Conservation (phyloP, 139 green algal genomes). For the Auxenochlorella protothecoides region DNA sequence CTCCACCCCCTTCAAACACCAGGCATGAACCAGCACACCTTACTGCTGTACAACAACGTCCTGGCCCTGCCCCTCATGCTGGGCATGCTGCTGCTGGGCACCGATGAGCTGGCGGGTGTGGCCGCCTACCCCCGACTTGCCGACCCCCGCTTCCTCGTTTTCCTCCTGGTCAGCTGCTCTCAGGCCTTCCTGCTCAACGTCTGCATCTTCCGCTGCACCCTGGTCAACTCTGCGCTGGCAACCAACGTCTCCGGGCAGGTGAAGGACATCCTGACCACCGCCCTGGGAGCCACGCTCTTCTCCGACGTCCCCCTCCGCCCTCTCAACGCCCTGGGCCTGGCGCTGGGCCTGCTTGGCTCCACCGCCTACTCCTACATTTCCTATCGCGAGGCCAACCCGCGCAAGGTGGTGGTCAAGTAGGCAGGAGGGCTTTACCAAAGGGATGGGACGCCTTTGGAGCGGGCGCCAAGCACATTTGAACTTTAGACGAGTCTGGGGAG, state of each 20-base stretch:
- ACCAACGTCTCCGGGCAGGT: slow-evolving; percentile 47
- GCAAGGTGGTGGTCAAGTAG: too few species aligned
- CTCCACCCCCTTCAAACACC: background rate
- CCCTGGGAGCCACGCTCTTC: slow-evolving; percentile 40
- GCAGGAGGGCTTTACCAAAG: too few species aligned
- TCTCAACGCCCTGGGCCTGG: slow-evolving; percentile 11
- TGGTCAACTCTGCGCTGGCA: slow-evolving; percentile 36
- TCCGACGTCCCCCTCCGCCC: slow-evolving; percentile 6
- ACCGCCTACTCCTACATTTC: slow-evolving; percentile 5
- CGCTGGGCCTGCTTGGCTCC: slow-evolving; percentile 10
- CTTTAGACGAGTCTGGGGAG: too few species aligned
- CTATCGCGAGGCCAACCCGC: slow-evolving; percentile 4
- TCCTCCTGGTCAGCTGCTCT: slow-evolving; percentile 30
- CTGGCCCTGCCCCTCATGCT: slow-evolving; percentile 40
- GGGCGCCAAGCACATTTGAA: too few species aligned
- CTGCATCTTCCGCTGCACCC: slow-evolving; percentile 49
- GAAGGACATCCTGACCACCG: slow-evolving; percentile 45
- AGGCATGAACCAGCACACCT: slow-evolving; percentile 27
- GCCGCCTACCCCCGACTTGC: slow-evolving; percentile 14
- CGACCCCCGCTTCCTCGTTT: slow-evolving; percentile 26
- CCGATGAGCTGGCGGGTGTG: slow-evolving; percentile 25
- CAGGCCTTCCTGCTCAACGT: slow-evolving; percentile 50
- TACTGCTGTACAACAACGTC: slow-evolving; percentile 48
- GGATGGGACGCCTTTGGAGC: too few species aligned
- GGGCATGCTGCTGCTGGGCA: slow-evolving; percentile 20